These are phyloP conservation scores for Oryza nivara DNA, from an alignment of 176 grass and related monocot genomes.

Conservation along the genomic window DNA sequence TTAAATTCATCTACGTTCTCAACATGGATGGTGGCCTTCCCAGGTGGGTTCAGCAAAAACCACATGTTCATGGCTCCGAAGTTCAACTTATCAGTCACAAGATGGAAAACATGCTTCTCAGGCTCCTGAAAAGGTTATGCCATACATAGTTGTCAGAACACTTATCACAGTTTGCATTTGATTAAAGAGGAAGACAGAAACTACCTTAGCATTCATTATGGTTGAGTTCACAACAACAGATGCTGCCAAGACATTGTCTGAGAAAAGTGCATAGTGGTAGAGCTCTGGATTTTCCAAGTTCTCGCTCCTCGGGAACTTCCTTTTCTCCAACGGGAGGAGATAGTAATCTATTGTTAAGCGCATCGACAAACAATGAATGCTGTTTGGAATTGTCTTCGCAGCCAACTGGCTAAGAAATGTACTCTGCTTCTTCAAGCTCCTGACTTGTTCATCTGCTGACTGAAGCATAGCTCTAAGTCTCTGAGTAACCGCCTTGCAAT, in stretches of 20 bases:
- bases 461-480: conserved; percentile 92
- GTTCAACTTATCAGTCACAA: conserved; percentile 99
- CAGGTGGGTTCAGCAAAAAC: conserved; percentile 95
- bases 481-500: conserved; percentile 83
- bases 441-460: conserved; percentile 93
- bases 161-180: neutral
- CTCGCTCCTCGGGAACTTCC: conserved; percentile 67
- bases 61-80: conserved; percentile 99
- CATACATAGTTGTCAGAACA: neutral
- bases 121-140: conserved; percentile 66
- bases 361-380: conserved; percentile 97
- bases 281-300: conserved; percentile 90
- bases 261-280: conserved; percentile 98
- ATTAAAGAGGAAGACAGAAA: conserved; percentile 10
- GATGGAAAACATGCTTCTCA: conserved; percentile 98
- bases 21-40: conserved; percentile 92
- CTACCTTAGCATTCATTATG: conserved; percentile 98
- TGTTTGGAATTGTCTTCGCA: conserved; percentile 98
- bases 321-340: conserved; percentile 78
- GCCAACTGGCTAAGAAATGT: conserved; percentile 97
- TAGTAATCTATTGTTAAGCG: conserved; percentile 92
- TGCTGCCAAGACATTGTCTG: conserved; percentile 95
- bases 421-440: conserved; percentile 97
- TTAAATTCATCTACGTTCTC: conserved; percentile 99
- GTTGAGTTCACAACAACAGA: conserved; percentile 98